Conservation (phyloP, 768 basidiomycete genomes). For the Leccinum aurantiacum region DNA sequence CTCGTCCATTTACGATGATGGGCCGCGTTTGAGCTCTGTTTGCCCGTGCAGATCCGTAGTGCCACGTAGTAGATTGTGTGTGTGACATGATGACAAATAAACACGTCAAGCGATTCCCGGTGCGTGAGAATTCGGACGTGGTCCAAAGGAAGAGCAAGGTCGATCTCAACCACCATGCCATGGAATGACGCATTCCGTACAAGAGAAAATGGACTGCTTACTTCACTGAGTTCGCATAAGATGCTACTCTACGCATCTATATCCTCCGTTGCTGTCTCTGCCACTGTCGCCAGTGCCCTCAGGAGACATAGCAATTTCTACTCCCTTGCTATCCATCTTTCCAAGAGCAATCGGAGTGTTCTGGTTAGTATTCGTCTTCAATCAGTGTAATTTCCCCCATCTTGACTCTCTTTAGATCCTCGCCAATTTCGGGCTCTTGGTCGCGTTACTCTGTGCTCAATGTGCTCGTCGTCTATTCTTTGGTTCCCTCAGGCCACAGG, state of each 20-base stretch:
- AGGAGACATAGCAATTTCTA: slow-evolving; percentile 90
- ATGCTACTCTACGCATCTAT: slow-evolving; percentile 66
- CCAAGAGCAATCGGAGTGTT: slow-evolving; percentile 89
- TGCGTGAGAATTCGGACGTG: slow-evolving; percentile 25
- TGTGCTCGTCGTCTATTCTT: slow-evolving; percentile 88
- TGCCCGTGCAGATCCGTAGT: no score
- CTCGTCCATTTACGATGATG: no score
- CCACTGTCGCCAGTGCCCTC: slow-evolving; percentile 77
- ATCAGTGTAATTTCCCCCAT: background rate
- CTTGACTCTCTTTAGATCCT: slow-evolving; percentile 57
- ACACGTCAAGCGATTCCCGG: no score
- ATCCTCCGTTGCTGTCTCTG: slow-evolving; percentile 68
- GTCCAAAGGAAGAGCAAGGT: background rate
- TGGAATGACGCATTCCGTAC: slow-evolving; percentile 50
- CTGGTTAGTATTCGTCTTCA: slow-evolving; percentile 54
- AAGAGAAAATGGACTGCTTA: slow-evolving; percentile 47
- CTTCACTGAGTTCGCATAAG: slow-evolving; percentile 58
- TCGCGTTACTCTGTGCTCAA: slow-evolving; percentile 74
- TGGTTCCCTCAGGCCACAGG: slow-evolving; percentile 79
- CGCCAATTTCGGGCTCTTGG: slow-evolving; percentile 84
- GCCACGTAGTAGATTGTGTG: no score
- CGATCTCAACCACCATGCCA: slow-evolving; percentile 41
- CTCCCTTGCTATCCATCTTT: slow-evolving; percentile 88
- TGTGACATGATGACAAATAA: no score
- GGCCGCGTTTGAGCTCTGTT: no score